Evolutionary conservation across 176 grass and related monocot genomes (phyloP), one percentile per base, ranked within the genome.

Genomic region (Oryza officinalis): DNA sequence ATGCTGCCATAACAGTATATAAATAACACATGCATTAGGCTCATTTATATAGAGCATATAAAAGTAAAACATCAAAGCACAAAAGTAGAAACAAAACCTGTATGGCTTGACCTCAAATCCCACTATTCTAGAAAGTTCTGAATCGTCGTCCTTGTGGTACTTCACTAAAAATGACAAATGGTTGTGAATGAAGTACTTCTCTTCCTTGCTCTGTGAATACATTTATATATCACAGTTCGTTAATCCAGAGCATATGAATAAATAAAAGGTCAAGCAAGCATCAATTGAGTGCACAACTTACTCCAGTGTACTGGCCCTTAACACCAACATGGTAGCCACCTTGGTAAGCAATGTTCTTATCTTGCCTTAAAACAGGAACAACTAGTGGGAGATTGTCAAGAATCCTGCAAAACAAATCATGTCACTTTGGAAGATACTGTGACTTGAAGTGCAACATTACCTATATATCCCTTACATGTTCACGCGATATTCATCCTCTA

Each of bases 381-480:
- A 92, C 90, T 82, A 92, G 82, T 13, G 90, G 90, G 31, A 92
- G 86, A 69, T 92, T 92, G 74, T 92, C 90, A 81, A 92, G 86
- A 88, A 92, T 85, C 90, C 90, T 92, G 90, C 41, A 73, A 69
- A 15, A 27, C 11, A 86, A 78, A 27, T 67, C 65, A 74, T 17
- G 35, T 80, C 76, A 68, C 4, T 20, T 63, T 74, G 10, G 43
- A 63, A 79, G 74, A 83, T 27, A 80, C 2, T 31, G 20, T 17
- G 2, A 75, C 49, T 31, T 50, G 6, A 87, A 79, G 46, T 40
- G 32, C 59, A 30, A 68, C 10, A 61, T 8, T 11, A 50, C 27
- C 7, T 40, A 23, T 13, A 49, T 68, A 79, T 31, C 63, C 18
- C 86, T 82, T 74, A 92, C 90, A 92, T 92, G 86, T 88, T 92